Conservation (phyloP, 345 rosid genomes). For the Camelina laxa region DNA sequence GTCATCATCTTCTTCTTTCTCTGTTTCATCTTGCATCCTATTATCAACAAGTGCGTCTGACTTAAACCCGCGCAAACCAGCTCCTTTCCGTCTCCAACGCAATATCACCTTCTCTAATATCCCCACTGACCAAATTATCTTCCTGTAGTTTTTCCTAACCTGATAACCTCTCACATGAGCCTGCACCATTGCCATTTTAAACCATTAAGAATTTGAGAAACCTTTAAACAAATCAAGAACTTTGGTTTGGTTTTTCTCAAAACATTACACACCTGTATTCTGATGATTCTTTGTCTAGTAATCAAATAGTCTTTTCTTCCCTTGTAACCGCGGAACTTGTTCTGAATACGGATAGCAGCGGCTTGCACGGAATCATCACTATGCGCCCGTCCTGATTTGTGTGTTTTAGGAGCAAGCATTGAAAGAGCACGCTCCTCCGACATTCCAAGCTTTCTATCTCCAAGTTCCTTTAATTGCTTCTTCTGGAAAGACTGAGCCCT, state of each 20-base stretch:
- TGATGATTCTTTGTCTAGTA: conserved; percentile 75
- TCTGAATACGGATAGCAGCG: conserved; percentile 86
- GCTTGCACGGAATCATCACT: conserved; percentile 68
- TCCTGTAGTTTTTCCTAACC: conserved; percentile 78
- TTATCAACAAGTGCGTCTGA: conserved; percentile 58
- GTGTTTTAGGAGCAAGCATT: conserved; percentile 60
- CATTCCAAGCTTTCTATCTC: conserved; percentile 57
- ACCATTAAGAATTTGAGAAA: not conserved
- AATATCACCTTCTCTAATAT: conserved; percentile 85
- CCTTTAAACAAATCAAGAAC: not conserved
- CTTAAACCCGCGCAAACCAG: conserved; percentile 88
- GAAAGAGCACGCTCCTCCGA: conserved; percentile 78
- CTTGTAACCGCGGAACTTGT: conserved; percentile 88
- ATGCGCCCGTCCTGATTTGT: conserved; percentile 52
- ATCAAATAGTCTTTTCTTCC: conserved; percentile 82
- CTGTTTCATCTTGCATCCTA: conserved; percentile 44
- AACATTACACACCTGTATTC: conserved; percentile 68
- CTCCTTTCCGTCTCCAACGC: conserved; percentile 94
- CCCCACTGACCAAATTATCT: conserved; percentile 92
- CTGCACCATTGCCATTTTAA: conserved; percentile 50
- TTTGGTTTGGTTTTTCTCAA: conserved; percentile 11
- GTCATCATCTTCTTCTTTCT: conserved; percentile 79
- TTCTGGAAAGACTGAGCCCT: conserved; percentile 91
- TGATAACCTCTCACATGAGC: conserved; percentile 95
- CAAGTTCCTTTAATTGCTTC: conserved; percentile 70